Conservation (phyloP, 352 stramenopile genomes). For the Pythium brassicae region DNA sequence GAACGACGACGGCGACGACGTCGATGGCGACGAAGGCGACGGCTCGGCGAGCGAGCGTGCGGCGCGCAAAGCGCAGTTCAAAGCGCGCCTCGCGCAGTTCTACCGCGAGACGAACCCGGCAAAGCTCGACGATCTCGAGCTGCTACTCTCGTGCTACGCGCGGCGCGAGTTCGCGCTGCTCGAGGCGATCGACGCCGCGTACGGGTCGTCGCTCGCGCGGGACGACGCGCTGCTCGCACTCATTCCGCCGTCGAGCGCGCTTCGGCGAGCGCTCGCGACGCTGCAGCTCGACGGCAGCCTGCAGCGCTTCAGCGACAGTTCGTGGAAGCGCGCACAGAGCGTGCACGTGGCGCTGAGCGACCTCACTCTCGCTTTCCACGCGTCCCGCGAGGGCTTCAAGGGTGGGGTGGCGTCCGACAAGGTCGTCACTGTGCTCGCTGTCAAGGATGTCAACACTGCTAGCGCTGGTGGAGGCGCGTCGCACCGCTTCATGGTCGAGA, state of each 20-base stretch:
- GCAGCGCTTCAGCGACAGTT: constrained; percentile 22
- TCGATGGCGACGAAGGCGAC: background rate
- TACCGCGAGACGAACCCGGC: constrained; percentile 52
- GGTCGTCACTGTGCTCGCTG: constrained; percentile 11
- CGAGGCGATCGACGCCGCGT: constrained; percentile 42
- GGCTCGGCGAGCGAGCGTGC: constrained; percentile 14
- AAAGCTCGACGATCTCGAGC: constrained; percentile 44
- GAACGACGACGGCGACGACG: no score
- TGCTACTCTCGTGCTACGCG: constrained; percentile 41
- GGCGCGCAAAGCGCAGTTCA: constrained; percentile 17
- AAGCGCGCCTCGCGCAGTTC: constrained; percentile 38
- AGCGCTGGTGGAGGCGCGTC: constrained; percentile 25
- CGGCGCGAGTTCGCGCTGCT: constrained; percentile 40
- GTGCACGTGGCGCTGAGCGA: constrained; percentile 47
- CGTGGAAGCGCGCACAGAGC: constrained; percentile 30
- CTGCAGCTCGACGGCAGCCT: constrained; percentile 39
- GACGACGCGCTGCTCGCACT: constrained; percentile 32
- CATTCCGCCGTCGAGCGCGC: constrained; percentile 23
- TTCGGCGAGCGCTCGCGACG: constrained; percentile 24
- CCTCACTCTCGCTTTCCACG: constrained; percentile 46
- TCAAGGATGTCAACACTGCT: constrained; percentile 15
- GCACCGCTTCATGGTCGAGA: constrained; percentile 44
- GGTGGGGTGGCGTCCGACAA: constrained; percentile 14
- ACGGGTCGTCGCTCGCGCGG: constrained; percentile 23
- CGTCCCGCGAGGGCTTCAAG: constrained; percentile 58